These are phyloP conservation scores for Lasiosphaeriaceae sp. DNA, from an alignment of 495 filamentous ascomycete species.

Conservation along the genomic window DNA sequence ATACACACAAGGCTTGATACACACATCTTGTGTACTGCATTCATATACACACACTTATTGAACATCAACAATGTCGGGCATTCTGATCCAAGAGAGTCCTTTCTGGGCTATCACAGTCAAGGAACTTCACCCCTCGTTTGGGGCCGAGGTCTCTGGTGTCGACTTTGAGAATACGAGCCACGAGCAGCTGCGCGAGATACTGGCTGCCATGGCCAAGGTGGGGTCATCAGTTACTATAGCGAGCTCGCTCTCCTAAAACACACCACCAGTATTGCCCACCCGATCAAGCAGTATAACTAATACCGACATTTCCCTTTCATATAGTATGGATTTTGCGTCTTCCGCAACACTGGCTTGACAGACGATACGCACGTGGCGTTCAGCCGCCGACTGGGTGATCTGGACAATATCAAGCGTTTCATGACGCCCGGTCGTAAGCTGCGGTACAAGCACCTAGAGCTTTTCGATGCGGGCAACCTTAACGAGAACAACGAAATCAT, in stretches of 20 bases:
- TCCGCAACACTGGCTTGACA: constrained; percentile 49
- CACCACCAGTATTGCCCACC: no score
- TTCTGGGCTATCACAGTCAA: constrained; percentile 39
- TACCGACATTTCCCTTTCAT: background rate
- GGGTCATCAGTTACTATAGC: no score
- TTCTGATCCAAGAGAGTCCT: constrained; percentile 20
- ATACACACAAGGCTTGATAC: no score
- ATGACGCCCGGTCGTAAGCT: constrained; percentile 41
- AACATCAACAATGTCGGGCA: background rate
- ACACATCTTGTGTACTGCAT: no score
- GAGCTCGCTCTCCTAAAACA: no score
- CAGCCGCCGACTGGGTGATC: constrained; percentile 50
- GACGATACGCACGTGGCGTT: constrained; percentile 54
- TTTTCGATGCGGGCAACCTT: constrained; percentile 60
- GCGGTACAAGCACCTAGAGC: constrained; percentile 45
- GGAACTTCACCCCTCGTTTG: constrained; percentile 52
- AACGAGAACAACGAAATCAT: constrained; percentile 38
- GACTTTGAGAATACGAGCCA: constrained; percentile 44
- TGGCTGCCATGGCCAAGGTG: constrained; percentile 48
- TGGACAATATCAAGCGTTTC: constrained; percentile 57
- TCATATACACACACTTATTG: background rate
- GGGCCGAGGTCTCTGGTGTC: constrained; percentile 51
- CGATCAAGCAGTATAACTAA: no score
- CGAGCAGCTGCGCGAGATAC: constrained; percentile 45
- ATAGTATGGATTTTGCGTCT: constrained; percentile 57